Evolutionary conservation across 495 filamentous ascomycete genomes (phyloP).

Genomic region (Filosporella fistucella): DNA sequence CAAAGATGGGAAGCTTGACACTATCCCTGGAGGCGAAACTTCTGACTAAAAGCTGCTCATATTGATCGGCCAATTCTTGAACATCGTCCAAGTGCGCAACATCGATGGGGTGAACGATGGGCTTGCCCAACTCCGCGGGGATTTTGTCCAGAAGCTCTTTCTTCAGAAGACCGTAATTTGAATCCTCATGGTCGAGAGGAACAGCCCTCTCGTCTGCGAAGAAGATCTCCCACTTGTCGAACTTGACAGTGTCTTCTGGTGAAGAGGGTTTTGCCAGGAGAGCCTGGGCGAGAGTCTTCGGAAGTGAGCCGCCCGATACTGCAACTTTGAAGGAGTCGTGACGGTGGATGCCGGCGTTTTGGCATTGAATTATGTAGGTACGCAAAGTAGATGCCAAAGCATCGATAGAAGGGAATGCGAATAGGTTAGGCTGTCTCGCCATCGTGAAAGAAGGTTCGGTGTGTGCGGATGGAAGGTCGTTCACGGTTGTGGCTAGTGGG

Average conservation of each 20-base stretch:
- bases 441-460: conserved; percentile 32
- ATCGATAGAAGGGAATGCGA: conserved; percentile 65
- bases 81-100: conserved; percentile 66
- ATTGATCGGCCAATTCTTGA: conserved; percentile 89
- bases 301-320: conserved; percentile 92
- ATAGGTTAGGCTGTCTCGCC: conserved; percentile 78
- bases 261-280: conserved; percentile 61
- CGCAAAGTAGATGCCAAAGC: conserved; percentile 71
- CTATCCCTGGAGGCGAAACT: conserved; percentile 81
- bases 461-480: background rate
- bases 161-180: conserved; percentile 88
- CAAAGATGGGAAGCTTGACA: conserved; percentile 89
- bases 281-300: conserved; percentile 73
- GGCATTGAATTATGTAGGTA: conserved; percentile 71
- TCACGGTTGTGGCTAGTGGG: background rate
- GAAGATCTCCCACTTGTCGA: conserved; percentile 94
- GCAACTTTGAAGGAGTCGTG: conserved; percentile 85
- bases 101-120: conserved; percentile 77
- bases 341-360: conserved; percentile 72
- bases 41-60: conserved; percentile 82
- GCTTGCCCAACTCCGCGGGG: conserved; percentile 56
- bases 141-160: conserved; percentile 84
- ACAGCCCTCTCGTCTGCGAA: conserved; percentile 97
- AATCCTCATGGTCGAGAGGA: conserved; percentile 84
- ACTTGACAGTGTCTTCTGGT: conserved; percentile 61